These are phyloP conservation scores for Lantana camara DNA, from an alignment of 257 asterid species.

Conservation along the genomic window DNA sequence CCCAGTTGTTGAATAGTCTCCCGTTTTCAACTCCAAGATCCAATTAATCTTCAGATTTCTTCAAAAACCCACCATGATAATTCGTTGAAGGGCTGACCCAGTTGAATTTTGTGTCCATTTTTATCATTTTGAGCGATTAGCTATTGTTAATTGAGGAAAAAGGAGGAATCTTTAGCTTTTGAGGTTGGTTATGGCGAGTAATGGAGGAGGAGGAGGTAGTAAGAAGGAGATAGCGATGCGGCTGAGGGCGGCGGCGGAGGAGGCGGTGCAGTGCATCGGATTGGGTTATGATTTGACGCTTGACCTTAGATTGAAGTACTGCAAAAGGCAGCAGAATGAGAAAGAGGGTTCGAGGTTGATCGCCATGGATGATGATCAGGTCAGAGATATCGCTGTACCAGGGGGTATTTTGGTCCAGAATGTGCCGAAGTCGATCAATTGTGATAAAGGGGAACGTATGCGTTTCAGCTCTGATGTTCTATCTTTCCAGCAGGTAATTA, in stretches of 20 bases:
- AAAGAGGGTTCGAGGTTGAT: constrained; percentile 47
- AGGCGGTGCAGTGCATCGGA: constrained; percentile 68
- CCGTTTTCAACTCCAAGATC: constrained; percentile 13
- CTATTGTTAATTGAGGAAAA: background rate
- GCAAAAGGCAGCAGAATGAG: constrained; percentile 42
- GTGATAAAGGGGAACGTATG: constrained; percentile 85
- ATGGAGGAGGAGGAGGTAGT: constrained; percentile 34
- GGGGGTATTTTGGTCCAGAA: constrained; percentile 74
- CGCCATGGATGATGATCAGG: constrained; percentile 62
- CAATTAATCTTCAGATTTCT: constrained; percentile 8
- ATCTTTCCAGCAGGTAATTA: constrained; percentile 74
- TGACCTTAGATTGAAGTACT: constrained; percentile 57
- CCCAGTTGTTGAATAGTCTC: constrained; percentile 24
- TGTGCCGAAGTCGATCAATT: constrained; percentile 64
- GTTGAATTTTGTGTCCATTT: background rate
- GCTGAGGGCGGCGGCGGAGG: constrained; percentile 69
- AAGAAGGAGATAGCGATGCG: constrained; percentile 58
- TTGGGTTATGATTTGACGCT: constrained; percentile 67
- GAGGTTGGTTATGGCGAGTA: constrained; percentile 26
- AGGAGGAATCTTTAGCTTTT: background rate
- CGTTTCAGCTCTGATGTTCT: constrained; percentile 73
- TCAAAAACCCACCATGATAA: constrained; percentile 9
- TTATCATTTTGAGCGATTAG: background rate
- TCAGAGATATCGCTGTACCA: constrained; percentile 67
- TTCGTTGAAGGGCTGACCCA: constrained; percentile 3